Percentiles rank a stretch among this genome's conserved stretches.
Evolutionary conservation across 805 yeast species (phyloP).

Genomic region (Lipomyces anomalus): DNA sequence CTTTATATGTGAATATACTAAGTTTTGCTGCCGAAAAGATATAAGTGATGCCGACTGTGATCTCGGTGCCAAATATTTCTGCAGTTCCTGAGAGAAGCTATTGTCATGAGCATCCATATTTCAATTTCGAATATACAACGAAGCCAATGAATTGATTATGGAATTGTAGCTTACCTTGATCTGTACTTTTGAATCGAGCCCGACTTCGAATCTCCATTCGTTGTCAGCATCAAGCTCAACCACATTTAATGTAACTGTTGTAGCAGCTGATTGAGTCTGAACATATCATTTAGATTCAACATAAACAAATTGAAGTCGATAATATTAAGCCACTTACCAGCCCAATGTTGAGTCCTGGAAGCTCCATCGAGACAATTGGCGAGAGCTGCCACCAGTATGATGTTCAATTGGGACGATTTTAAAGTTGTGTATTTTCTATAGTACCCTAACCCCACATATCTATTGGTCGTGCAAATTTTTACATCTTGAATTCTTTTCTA

Average conservation of each 20-base stretch:
- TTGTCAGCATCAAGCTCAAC: conserved; percentile 34
- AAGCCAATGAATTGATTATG: no score
- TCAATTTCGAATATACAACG: no score
- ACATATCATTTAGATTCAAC: no score
- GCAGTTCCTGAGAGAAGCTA: conserved; percentile 60
- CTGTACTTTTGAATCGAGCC: conserved; percentile 44
- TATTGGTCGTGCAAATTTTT: no score
- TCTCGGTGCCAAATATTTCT: conserved; percentile 90
- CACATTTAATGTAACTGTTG: not conserved
- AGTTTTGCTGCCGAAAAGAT: conserved; percentile 50
- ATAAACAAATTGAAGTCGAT: no score
- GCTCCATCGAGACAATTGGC: no score
- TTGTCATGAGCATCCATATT: not conserved
- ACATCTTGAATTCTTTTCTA: no score
- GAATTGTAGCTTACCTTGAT: conserved; percentile 38
- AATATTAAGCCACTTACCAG: no score
- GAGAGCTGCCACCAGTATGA: no score
- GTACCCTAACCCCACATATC: not conserved
- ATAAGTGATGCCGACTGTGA: conserved; percentile 64
- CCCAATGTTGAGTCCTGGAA: no score
- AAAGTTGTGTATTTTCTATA: not conserved
- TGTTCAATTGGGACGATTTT: no score
- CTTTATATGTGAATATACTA: conserved; percentile 57
- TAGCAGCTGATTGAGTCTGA: not conserved
- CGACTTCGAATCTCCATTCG: conserved; percentile 78